Percentiles rank a stretch among this genome's conserved stretches.
phyloP scores from a whole-genome alignment of 176 grass and related monocot species.

The Zizania latifolia region DNA sequence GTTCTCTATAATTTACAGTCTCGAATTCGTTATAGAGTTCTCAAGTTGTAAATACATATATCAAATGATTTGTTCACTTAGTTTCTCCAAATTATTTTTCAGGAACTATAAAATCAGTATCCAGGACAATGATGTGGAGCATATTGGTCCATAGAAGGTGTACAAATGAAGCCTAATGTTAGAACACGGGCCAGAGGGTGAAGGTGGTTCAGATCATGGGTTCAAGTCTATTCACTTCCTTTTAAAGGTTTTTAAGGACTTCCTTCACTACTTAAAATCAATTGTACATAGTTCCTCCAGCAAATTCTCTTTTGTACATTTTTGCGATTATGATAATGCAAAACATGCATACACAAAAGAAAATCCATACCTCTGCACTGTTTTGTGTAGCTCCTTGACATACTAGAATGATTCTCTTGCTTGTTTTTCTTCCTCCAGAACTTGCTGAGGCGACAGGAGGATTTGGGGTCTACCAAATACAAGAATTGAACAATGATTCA shows the following conservation, averaged over 20 bases:
- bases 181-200: not conserved
- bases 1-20: not conserved
- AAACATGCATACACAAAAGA: not conserved
- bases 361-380: conserved; percentile 48
- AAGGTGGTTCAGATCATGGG: not conserved
- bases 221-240: too few relatives aligned
- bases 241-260: too few relatives aligned
- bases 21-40: not conserved
- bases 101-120: not conserved
- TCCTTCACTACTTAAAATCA: not conserved
- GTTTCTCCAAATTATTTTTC: not conserved
- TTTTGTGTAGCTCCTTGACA: conserved; percentile 73
- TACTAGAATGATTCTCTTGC: conserved; percentile 68
- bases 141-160: not conserved
- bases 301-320: not conserved
- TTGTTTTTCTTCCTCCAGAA: conserved; percentile 67
- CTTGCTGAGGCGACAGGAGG: conserved; percentile 52
- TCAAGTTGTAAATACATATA: not conserved
- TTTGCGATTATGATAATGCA: not conserved
- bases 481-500: too few relatives aligned
- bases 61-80: not conserved
- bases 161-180: not conserved
- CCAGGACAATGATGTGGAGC: not conserved
- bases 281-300: not conserved
- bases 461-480: conserved; percentile 65